Percentiles rank a stretch among this genome's conserved stretches.
phyloP scores from a whole-genome alignment of 108 stramenopile species.

The Nitzschia sp. region DNA sequence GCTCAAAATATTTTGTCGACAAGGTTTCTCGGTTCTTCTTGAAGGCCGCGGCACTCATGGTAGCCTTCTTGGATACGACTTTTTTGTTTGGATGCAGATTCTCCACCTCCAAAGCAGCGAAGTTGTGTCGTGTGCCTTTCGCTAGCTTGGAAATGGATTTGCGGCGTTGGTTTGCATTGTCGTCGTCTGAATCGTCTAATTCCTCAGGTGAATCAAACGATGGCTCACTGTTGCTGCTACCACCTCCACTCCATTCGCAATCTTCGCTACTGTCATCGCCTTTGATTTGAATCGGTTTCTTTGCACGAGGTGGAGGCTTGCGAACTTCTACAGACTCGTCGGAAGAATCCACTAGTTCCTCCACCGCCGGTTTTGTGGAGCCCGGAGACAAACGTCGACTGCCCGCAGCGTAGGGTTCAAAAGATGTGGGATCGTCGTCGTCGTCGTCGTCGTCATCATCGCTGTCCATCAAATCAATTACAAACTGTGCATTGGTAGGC shows the following conservation, averaged over 20 bases:
- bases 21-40: conserved; percentile 53
- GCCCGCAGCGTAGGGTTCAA: too few species aligned
- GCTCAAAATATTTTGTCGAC: conserved; percentile 41
- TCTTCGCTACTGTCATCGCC: conserved; percentile 9
- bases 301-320: not conserved
- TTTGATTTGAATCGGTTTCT: not conserved
- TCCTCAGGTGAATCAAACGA: conserved; percentile 3
- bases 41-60: conserved; percentile 33
- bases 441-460: conserved; percentile 19
- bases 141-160: not conserved
- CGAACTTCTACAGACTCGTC: not conserved
- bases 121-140: not conserved
- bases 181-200: not conserved
- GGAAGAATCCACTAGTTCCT: not conserved
- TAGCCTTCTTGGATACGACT: conserved; percentile 5
- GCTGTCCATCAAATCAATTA: conserved; percentile 5
- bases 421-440: not conserved
- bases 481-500: not conserved
- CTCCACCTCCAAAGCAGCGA: not conserved
- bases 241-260: not conserved
- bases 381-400: not conserved
- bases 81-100: not conserved
- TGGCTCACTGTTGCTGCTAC: conserved; percentile 6
- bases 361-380: not conserved
- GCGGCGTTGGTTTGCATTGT: not conserved